Conservation (phyloP, 257 asterid species). For the Plectranthus barbatus region DNA sequence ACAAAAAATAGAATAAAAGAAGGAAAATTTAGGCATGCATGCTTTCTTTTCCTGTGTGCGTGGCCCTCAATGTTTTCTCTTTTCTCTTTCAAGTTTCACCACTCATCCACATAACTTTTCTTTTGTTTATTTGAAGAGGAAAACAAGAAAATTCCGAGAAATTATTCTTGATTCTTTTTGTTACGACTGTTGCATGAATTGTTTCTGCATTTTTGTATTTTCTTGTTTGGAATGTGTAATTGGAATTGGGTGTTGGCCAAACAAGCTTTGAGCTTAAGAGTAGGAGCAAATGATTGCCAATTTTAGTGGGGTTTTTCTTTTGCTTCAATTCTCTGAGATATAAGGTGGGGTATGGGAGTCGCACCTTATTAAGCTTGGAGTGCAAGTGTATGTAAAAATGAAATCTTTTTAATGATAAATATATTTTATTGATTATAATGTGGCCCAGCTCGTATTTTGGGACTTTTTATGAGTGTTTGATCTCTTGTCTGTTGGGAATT, state of each 20-base stretch:
- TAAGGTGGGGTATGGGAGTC: conserved; percentile 33
- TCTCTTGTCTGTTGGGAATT: conserved; percentile 18
- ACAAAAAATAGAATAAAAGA: background rate
- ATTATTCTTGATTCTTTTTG: background rate
- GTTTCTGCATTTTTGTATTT: background rate
- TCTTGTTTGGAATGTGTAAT: conserved; percentile 12
- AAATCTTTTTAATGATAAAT: conserved; percentile 14
- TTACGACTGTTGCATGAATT: background rate
- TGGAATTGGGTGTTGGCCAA: conserved; percentile 29
- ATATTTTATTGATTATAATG: conserved; percentile 8
- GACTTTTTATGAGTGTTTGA: conserved; percentile 6
- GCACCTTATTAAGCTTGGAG: conserved; percentile 30
- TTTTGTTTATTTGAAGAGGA: conserved; percentile 12
- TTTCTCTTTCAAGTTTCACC: background rate
- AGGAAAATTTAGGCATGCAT: conserved; percentile 30
- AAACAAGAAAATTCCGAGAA: background rate
- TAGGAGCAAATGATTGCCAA: conserved; percentile 44
- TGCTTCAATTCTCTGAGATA: conserved; percentile 46
- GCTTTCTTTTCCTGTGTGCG: conserved; percentile 25
- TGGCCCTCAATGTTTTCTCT: conserved; percentile 10
- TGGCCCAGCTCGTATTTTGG: background rate
- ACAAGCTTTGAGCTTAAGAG: conserved; percentile 43
- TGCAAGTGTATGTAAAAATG: conserved; percentile 39
- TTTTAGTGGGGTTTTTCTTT: conserved; percentile 37
- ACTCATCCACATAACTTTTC: background rate